Base-by-base conservation (phyloP, 176 grass and related monocot species). In the Raddia guianensis region DNA sequence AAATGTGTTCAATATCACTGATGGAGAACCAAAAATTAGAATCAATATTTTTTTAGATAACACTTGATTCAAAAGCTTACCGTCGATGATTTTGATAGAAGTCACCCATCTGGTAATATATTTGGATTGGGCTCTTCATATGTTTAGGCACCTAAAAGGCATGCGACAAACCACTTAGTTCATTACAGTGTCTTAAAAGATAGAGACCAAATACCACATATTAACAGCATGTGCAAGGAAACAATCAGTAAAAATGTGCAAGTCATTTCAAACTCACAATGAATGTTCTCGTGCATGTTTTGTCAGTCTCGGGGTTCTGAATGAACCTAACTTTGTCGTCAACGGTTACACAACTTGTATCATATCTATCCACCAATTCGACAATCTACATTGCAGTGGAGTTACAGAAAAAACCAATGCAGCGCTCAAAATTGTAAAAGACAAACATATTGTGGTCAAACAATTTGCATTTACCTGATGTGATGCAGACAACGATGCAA, bases 51-150 rank as follows among this genome's bases (percentile, higher is more conserved):
- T 61, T 79, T 70, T 13, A 2, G 16, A 48, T 49, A 42, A 14
- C 3, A 64, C 37, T 45, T 47, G 3, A 37, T 62, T 45, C 20
- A 16, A 52, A 60, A 61, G 56, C 82, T 42, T 95, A 98, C 92
- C 92, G 85, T 47, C 86, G 84, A 84, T 98, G 95, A 72, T 98
- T 98, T 43, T 98, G 95, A 82, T 98, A 95, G 84, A 98, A 95
- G 71, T 89, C 79, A 37, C 90, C 88, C 0, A 94, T 91, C 88
- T 95, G 83, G 49, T 98, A 98, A 78, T 98, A 95, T 51, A 98
- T 62, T 37, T 93, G 74, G 83, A 98, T 81, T 69, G 90, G 92
- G 66, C 87, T 90, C 55, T 87, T 90, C 92, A 93, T 95, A 12
- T 65, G 46, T 82, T 89, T 98, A 43, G 92, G 86, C 9, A 91